Evolutionary conservation across 2,329 filamentous ascomycete species (phyloP), one percentile per base, ranked within the genome.

Genomic region (Colletotrichum magnum): DNA sequence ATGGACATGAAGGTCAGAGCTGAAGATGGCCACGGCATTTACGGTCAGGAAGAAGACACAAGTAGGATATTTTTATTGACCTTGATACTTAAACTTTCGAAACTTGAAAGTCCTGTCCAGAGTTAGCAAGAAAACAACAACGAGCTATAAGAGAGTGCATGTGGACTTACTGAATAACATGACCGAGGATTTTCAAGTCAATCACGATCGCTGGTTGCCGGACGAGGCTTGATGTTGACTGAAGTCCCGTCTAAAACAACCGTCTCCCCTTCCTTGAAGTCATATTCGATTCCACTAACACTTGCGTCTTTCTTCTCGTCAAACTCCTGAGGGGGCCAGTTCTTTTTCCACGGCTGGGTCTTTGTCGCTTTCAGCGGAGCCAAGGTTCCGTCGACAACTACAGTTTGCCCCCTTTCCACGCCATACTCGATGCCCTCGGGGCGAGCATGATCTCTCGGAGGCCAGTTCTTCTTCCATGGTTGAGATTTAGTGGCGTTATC

Each of bases 321-420:
- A 1, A 2, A 18, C 18, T 52, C 28, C 32, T 57, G 36, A 4
- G 51, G 59, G 6, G 39, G 59, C 59, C 59, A 63, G 24, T 15
- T 43, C 50, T 51, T 45, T 36, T 56, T 63, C 59, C 59, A 63
- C 13, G 51, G 59, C 50, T 63, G 51, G 32, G 13, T 16, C 59
- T 63, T 63, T 2, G 41, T 36, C 15, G 18, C 32, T 15, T 47
- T 54, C 36, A 66, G 15, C 21, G 28, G 32, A 36, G 63, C 63
- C 13, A 28, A 51, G 1, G 63, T 66, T 5, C 63, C 63, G 18
- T 66, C 63, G 10, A 66, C 63, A 6, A 66, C 56, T 9, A 66
- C 63, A 2, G 39, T 60, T 2, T 47, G 54, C 6, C 63, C 63
- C 26, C 47, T 48, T 16, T 52, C 6, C 6, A 48, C 56, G 5